Evolutionary conservation across 1,284 basidiomycete genomes (phyloP), one percentile per base, ranked within the genome.

Genomic region (Ustilago bromivora): DNA sequence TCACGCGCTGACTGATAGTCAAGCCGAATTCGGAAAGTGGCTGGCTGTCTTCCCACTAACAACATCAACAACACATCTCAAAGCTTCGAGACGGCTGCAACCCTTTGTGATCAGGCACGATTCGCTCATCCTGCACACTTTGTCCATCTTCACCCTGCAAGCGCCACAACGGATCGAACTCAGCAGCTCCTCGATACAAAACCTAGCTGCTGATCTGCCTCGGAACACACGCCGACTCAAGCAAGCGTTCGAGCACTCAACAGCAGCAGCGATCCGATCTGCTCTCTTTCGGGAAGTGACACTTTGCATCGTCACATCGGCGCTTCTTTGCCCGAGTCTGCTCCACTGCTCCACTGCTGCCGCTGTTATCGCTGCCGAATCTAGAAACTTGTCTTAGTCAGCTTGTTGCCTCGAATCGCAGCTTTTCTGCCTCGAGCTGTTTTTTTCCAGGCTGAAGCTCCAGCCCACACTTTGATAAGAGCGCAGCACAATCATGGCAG

Each of bases 1-100:
- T 54, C 58, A 62, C 60, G 23, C 60, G 69, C 69, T 71, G 64
- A 71, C 69, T 71, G 69, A 71, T 66, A 54, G 38, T 49, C 15
- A n/a, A 56, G 49, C 13, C 49, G 28, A 35, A 41, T 47, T 43
- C 57, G 43, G 38, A 13, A 49, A 49, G 59, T 59, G n/a, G 51
- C 63, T 65, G 43, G 10, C 15, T 40, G 38, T 17, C 28, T 32
- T 51, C 12, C 13, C 49, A 51, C 23, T 28, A 32, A 46, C 52
- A 54, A 46, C 32, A 28, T 3, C 23, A 28, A 28, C 23, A 28
- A 28, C 23, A 3, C 23, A 28, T 28, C 19, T 47, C 11, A 36
- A 61, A 51, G 41, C 57, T 49, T 19, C 31, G 19, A 12, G 23
- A 12, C 23, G 46, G 23, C 51, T 61, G 49, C 59, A 61, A 52